Base-by-base conservation (phyloP, 1,284 basidiomycete genomes). In the Salmacisia buchloeana region DNA sequence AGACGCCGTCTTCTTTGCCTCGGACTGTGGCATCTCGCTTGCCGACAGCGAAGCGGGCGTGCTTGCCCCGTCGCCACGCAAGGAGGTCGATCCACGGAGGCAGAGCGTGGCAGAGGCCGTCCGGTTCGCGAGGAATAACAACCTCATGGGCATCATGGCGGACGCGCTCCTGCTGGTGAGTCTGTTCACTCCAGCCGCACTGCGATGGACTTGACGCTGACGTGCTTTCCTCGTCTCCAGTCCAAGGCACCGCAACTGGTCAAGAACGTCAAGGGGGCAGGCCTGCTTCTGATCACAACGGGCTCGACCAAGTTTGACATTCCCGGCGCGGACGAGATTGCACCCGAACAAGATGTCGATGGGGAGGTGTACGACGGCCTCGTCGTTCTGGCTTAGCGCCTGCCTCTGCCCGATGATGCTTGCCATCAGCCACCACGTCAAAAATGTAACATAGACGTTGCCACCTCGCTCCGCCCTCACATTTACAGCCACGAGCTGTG, bases 1-100 rank as follows among this genome's bases (percentile, higher is more conserved):
- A 65, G 67, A 97, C 83, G 92, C 96, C 60, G 94, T 98, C 33
- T 96, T 98, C 82, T 91, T 97, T 80, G 88, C 89, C 7, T 89
- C 90, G 12, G 87, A 87, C 75, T 96, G 93, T 79, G 92, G 92
- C 46, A 85, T 88, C 64, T 82, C 84, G 38, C 77, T 81, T 6
- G 38, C 15, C 2, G 66, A 69, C 1, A 63, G 62, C 33, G n/a
- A 62, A 23, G 34, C 39, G 2, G 66, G 66, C 27, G 43, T 62
- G 43, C 41, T 78, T 34, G 66, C 80, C 2, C 80, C 82, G 1
- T 80, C 82, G 13, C 76, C 80, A 7, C 80, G 82, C 12, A 74
- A 81, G 64, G 83, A 83, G 71, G 80, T 81, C 12, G 85, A 86
- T 74, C 74, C 83, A 59, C 70, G 85, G 29, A 88, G 81, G 82